These are phyloP conservation scores for Phytophthora agathidicida DNA, from an alignment of 352 stramenopile genomes.

Conservation along the genomic window DNA sequence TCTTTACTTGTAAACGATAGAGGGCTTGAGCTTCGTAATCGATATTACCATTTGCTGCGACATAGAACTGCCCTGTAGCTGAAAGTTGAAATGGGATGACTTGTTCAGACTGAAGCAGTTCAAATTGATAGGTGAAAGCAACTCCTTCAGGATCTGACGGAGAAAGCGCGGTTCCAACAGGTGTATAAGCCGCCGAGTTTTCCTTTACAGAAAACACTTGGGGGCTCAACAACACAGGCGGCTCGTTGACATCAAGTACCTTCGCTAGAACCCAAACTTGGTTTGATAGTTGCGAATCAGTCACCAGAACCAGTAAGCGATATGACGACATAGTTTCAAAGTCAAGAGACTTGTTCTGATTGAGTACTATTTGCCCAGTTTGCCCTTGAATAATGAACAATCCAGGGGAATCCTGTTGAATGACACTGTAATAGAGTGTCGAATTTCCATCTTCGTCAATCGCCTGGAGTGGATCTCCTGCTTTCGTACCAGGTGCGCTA, in stretches of 20 bases:
- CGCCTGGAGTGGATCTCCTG: slow-evolving; percentile 15
- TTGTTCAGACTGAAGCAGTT: not conserved
- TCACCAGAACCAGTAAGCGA: slow-evolving; percentile 14
- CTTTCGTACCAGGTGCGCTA: slow-evolving; percentile 8
- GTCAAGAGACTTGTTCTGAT: slow-evolving; percentile 9
- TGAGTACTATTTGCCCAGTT: slow-evolving; percentile 19
- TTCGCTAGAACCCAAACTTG: slow-evolving; percentile 15
- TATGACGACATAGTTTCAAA: slow-evolving; percentile 20
- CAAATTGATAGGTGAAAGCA: slow-evolving; percentile 6
- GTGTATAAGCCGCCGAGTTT: slow-evolving; percentile 15
- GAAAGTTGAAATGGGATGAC: slow-evolving; percentile 12
- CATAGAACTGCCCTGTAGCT: slow-evolving; percentile 21
- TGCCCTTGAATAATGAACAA: slow-evolving; percentile 18
- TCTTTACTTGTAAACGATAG: slow-evolving; percentile 17
- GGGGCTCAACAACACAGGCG: slow-evolving; percentile 20
- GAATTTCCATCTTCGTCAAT: slow-evolving; percentile 27
- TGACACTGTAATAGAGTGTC: slow-evolving; percentile 17
- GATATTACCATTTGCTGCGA: slow-evolving; percentile 17
- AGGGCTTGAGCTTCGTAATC: slow-evolving; percentile 17
- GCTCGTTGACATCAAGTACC: slow-evolving; percentile 30
- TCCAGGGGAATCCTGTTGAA: slow-evolving; percentile 12
- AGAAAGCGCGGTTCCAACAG: slow-evolving; percentile 14
- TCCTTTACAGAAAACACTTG: slow-evolving; percentile 23
- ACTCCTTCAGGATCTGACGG: slow-evolving; percentile 28
- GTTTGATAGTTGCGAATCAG: slow-evolving; percentile 9